Percentiles rank a stretch among this genome's conserved stretches.
These are phyloP conservation scores for Excoecaria cochinchinensis DNA, from an alignment of 345 rosid species.

Conservation along the genomic window DNA sequence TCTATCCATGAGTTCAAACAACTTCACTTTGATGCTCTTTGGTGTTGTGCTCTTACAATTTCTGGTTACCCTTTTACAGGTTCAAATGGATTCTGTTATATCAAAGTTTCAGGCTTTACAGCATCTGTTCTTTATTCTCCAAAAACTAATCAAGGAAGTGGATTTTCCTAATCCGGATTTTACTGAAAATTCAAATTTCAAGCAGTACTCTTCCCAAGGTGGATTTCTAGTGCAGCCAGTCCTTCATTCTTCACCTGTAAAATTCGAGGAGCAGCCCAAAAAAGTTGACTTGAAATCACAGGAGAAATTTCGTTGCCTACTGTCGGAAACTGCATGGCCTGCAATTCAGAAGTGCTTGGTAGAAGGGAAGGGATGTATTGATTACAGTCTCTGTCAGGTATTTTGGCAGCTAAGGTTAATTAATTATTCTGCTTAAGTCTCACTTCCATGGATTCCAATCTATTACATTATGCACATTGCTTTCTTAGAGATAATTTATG, in stretches of 20 bases:
- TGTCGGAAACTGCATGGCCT: constrained; percentile 70
- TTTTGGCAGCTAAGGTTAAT: background rate
- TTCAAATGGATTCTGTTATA: constrained; percentile 58
- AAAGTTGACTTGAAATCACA: constrained; percentile 37
- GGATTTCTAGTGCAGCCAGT: constrained; percentile 76
- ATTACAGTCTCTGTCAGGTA: constrained; percentile 85
- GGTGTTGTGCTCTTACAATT: background rate
- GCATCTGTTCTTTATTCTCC: constrained; percentile 73
- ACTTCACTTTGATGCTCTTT: background rate
- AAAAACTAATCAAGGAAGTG: constrained; percentile 70
- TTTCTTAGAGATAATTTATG: background rate
- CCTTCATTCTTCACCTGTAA: constrained; percentile 40
- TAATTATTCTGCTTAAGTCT: background rate
- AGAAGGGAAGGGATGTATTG: constrained; percentile 76
- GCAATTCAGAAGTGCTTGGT: constrained; percentile 62
- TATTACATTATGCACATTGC: background rate
- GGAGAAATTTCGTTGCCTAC: constrained; percentile 47
- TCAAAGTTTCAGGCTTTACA: constrained; percentile 74
- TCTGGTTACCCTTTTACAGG: constrained; percentile 45
- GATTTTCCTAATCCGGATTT: constrained; percentile 35
- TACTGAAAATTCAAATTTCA: constrained; percentile 29
- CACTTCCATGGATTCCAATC: background rate
- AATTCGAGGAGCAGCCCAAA: constrained; percentile 28
- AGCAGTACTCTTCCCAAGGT: constrained; percentile 62
- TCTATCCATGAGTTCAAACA: background rate